These are phyloP conservation scores for Aspergillus funiculosus DNA, from an alignment of 495 filamentous ascomycete species.

Conservation along the genomic window DNA sequence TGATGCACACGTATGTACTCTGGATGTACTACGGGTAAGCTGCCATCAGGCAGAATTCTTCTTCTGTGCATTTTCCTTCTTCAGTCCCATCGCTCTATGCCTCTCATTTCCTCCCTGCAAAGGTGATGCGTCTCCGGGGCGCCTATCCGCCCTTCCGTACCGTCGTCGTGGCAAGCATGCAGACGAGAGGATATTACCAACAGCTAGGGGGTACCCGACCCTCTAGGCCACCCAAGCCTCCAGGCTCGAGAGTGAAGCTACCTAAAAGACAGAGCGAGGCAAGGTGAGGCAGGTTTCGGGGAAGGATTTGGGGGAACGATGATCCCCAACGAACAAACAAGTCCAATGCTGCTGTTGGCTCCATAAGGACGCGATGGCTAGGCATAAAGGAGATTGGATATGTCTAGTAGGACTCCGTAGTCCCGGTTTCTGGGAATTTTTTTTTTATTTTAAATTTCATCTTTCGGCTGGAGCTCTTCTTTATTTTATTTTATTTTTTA, in stretches of 20 bases:
- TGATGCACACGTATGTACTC: background rate
- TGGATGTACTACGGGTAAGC: background rate
- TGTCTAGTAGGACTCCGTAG: conserved; percentile 3
- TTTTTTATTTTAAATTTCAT: background rate
- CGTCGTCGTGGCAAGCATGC: conserved; percentile 13
- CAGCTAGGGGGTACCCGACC: conserved; percentile 9
- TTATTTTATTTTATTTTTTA: background rate
- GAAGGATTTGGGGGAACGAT: background rate
- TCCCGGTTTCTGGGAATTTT: background rate
- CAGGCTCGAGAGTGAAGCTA: no score
- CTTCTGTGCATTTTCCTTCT: conserved; percentile 1
- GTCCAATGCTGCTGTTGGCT: conserved; percentile 9
- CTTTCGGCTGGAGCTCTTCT: no score
- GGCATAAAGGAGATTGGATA: conserved; percentile 4
- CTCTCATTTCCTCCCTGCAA: background rate
- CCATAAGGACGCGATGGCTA: conserved; percentile 5
- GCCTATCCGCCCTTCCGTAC: conserved; percentile 16
- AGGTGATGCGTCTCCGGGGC: conserved; percentile 6
- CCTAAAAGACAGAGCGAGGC: background rate
- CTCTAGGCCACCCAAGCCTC: background rate
- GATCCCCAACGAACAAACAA: conserved; percentile 7
- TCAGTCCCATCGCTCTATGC: background rate
- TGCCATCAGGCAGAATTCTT: background rate
- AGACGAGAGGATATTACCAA: no score
- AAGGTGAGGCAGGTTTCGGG: conserved; percentile 9